Base-by-base conservation (phyloP, 352 stramenopile genomes). In the Phytopythium sindhum region DNA sequence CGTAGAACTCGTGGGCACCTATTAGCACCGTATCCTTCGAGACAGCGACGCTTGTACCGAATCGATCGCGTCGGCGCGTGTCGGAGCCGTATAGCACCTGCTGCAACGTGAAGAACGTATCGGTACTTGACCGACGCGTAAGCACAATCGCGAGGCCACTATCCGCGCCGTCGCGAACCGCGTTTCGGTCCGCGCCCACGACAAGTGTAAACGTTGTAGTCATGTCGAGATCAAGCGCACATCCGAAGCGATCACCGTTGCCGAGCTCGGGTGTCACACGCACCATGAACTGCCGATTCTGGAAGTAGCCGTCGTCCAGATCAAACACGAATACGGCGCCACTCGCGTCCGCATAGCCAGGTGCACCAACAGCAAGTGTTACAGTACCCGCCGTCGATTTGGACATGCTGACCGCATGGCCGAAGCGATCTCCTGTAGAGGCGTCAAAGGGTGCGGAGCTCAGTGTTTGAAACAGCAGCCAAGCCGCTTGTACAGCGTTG, bases 261-360 rank as follows among this genome's bases (percentile, higher is more conserved):
- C 57, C 44, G 29, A 95, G 64, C 44, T 87, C 83, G 11, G 78
- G 67, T 8, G 69, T 67, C 17, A 72, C 61, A 51, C 81, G 64
- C 21, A 91, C 54, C n/a, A 95, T 66, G 51, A 87, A 70, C 66
- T 93, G 82, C 0, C 79, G 77, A 29, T 78, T 90, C 59, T 78
- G 65, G 54, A 91, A 94, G 33, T 72, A 65, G 4, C 81, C 81
- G 29, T 78, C 74, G 2, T 86, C 17, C 1, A 92, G 51, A 53
- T 93, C 80, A 58, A 88, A 95, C 0, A 94, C 77, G 61, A 95
- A 95, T 0, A 92, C 85, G 2, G 85, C 81, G 21, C 87, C 87
- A 21, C 63, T 77, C 0, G 56, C 68, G 0, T 59, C 60, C 6
- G 67, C 79, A 53, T 93, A 93, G 1, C 85, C 87, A 41, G 87